Conservation (phyloP, 192 early-diverging fungal species). For the Geranomyces variabilis region DNA sequence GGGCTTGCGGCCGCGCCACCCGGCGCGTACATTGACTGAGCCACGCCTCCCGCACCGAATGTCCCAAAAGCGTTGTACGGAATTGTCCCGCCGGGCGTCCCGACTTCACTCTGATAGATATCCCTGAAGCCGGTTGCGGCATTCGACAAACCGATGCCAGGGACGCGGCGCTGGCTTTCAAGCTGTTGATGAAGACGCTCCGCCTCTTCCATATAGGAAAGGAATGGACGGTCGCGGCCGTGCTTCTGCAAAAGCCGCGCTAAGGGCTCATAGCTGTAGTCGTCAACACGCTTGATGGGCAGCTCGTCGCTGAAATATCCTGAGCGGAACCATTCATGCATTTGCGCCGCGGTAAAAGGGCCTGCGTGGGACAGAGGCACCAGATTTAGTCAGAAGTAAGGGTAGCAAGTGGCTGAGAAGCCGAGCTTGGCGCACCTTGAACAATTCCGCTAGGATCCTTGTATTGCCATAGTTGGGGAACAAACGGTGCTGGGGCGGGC, state of each 20-base stretch:
- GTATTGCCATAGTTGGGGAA: slow-evolving; percentile 72
- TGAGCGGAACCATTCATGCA: slow-evolving; percentile 93
- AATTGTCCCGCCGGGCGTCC: slow-evolving; percentile 3
- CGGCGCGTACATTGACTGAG: slow-evolving; percentile 11
- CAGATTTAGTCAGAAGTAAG: slow-evolving; percentile 6
- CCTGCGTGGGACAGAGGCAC: slow-evolving; percentile 51
- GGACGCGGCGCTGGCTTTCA: slow-evolving; percentile 6
- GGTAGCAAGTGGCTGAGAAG: neutral
- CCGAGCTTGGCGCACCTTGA: slow-evolving; percentile 51
- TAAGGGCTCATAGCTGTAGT: slow-evolving; percentile 78
- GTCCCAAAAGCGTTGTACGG: slow-evolving; percentile 27
- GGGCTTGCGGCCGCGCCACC: neutral
- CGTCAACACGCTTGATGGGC: slow-evolving; percentile 80
- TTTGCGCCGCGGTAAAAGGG: slow-evolving; percentile 83
- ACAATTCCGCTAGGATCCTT: slow-evolving; percentile 81
- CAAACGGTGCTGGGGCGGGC: slow-evolving; percentile 14
- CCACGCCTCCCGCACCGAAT: slow-evolving; percentile 19
- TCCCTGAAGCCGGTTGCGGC: slow-evolving; percentile 10
- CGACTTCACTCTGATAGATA: slow-evolving; percentile 9
- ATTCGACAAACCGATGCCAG: neutral
- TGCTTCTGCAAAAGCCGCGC: slow-evolving; percentile 65
- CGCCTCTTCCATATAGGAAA: slow-evolving; percentile 43
- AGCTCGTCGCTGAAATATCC: slow-evolving; percentile 84
- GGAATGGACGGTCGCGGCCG: slow-evolving; percentile 76
- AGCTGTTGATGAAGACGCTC: slow-evolving; percentile 31